Conservation (phyloP, 192 early-diverging fungal genomes). For the Chytriomyces confervae region DNA sequence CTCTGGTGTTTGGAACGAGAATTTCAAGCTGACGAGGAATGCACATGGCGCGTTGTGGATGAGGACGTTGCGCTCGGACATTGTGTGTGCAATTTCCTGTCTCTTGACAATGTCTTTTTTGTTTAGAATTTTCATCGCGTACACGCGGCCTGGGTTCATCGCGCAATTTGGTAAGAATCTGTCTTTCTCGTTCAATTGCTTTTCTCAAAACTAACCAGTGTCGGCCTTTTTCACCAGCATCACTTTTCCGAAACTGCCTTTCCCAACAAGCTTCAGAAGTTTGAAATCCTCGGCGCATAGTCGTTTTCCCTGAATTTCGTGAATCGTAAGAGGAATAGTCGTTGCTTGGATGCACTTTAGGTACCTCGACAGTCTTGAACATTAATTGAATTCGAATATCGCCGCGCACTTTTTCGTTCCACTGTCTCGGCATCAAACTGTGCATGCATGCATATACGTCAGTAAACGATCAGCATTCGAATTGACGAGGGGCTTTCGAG, state of each 20-base stretch:
- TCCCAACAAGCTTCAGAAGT: constrained; percentile 93
- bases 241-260: constrained; percentile 96
- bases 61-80: constrained; percentile 90
- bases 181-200: too few species aligned
- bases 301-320: not conserved
- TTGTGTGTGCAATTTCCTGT: constrained; percentile 90
- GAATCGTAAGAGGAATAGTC: too few species aligned
- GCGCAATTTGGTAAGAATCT: too few species aligned
- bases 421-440: constrained; percentile 30
- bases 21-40: constrained; percentile 63
- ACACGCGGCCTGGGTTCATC: constrained; percentile 91
- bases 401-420: constrained; percentile 28
- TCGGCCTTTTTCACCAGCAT: constrained; percentile 23
- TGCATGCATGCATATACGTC: too few species aligned
- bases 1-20: constrained; percentile 79
- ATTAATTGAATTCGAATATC: constrained; percentile 31
- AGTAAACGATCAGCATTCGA: not conserved
- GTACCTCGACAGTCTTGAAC: constrained; percentile 19
- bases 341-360: too few species aligned
- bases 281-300: constrained; percentile 79
- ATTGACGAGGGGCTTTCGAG: too few species aligned
- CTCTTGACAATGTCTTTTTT: constrained; percentile 95
- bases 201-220: too few species aligned
- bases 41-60: constrained; percentile 79
- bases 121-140: constrained; percentile 94